A percentile compares a stretch with the other conserved stretches of the same genome.
Evolutionary conservation across 306 rosid species (phyloP).

Genomic region (Vigna nakashimae): DNA sequence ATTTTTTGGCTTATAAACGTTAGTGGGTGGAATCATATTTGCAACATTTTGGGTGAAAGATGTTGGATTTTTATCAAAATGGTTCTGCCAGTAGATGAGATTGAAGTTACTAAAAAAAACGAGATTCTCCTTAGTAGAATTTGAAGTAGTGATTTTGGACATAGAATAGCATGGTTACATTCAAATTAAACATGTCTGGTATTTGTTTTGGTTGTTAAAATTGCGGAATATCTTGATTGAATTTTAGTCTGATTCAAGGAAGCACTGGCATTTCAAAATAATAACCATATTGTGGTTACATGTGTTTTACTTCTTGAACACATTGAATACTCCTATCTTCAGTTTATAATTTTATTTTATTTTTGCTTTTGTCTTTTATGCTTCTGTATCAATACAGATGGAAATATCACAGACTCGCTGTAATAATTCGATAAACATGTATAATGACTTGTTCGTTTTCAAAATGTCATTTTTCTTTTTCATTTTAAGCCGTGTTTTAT

Average conservation of each 20-base stretch:
- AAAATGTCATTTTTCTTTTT: not conserved
- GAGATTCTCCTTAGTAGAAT: conserved; percentile 17
- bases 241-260: conserved; percentile 11
- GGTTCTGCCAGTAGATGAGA: conserved; percentile 18
- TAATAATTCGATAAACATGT: not conserved
- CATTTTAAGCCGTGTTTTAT: not conserved
- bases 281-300: not conserved
- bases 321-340: not conserved
- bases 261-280: not conserved
- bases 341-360: not conserved
- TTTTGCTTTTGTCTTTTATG: not conserved
- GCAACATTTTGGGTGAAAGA: not conserved
- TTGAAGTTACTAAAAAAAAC: not conserved
- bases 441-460: not conserved
- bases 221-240: conserved; percentile 9
- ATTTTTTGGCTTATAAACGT: conserved; percentile 35
- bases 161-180: conserved; percentile 13
- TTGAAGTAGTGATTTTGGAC: conserved; percentile 22
- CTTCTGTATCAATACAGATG: not conserved
- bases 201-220: conserved; percentile 35
- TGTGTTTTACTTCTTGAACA: not conserved
- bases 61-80: conserved; percentile 11
- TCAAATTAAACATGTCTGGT: conserved; percentile 23
- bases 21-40: not conserved
- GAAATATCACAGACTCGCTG: not conserved